phyloP scores from a whole-genome alignment of 768 basidiomycete species.

The Heimioporus sp. region DNA sequence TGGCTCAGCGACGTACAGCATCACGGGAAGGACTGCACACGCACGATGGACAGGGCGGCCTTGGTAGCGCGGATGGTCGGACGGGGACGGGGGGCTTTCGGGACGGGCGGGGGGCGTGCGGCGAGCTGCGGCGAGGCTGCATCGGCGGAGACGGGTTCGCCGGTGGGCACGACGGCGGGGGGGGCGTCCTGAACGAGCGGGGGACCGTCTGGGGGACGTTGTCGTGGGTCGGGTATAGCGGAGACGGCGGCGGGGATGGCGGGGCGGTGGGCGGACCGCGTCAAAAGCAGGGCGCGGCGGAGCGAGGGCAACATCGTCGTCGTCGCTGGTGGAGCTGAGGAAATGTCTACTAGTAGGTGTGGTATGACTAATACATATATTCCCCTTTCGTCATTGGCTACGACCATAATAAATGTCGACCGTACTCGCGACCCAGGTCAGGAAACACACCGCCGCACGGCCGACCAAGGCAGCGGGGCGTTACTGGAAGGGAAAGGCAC shows the following conservation, averaged over 20 bases:
- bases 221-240: slow-evolving; percentile 14
- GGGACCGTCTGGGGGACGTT: slow-evolving; percentile 8
- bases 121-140: slow-evolving; percentile 69
- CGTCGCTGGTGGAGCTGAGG: background rate
- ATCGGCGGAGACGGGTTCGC: slow-evolving; percentile 49
- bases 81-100: slow-evolving; percentile 60
- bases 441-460: slow-evolving; percentile 78
- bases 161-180: slow-evolving; percentile 49
- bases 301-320: slow-evolving; percentile 22
- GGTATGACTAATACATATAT: slow-evolving; percentile 23
- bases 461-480: slow-evolving; percentile 77
- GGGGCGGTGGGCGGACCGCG: slow-evolving; percentile 37
- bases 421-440: slow-evolving; percentile 34
- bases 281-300: background rate
- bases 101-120: slow-evolving; percentile 68
- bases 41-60: slow-evolving; percentile 76
- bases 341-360: too few species aligned
- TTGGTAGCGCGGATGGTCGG: slow-evolving; percentile 70
- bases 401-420: slow-evolving; percentile 27
- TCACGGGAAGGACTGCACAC: background rate
- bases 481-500: slow-evolving; percentile 90
- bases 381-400: slow-evolving; percentile 6
- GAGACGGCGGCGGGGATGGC: slow-evolving; percentile 70
- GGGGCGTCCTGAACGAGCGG: slow-evolving; percentile 42
- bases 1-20: background rate